Evolutionary conservation across 2,329 filamentous ascomycete species (phyloP), one percentile per base, ranked within the genome.

Genomic region (Knoxdaviesia capensis): DNA sequence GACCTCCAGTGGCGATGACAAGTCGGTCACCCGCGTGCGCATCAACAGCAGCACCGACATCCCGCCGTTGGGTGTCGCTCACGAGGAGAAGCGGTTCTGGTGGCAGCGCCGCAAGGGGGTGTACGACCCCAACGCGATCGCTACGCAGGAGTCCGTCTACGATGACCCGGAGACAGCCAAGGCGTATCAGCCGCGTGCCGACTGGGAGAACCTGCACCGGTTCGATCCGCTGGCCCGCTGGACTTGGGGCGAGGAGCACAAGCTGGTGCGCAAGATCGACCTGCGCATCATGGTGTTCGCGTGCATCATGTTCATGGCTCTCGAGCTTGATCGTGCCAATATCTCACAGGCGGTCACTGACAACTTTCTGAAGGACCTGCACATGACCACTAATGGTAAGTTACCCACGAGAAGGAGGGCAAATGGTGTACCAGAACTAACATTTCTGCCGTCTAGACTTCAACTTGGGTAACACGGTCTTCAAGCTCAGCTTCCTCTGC

Each of bases 271-370:
- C n/a, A 62, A 60, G 48, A 54, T 61, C 5, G 60, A 63, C 44
- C 48, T 51, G 32, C 49, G 59, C 7, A 65, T 68, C 44, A 64
- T 66, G 61, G 43, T 63, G 3, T 69, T 61, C 56, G 53, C 59
- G 1, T 66, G 65, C 34, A 49, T 67, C 45, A 65, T 50, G 45
- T 54, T 55, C 36, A 50, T 58, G 44, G 55, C 52, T 11, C 58
- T 72, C 31, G 66, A 72, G 45, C 54, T 70, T 1, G 66, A 68
- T 41, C 55, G 65, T 0, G 59, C 62, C 5, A 69, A 69, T 47
- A 52, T 69, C 10, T 40, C 49, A 1, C 63, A 69, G 46, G 66
- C 65, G 1, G 43, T 68, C 20, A 62, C 65, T 0, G 65, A 69
- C 47, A 63, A 66, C 41, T 64, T 69, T 32, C 50, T 69, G 0